Percentiles rank a stretch among this genome's conserved stretches.
Evolutionary conservation across 805 yeast species (phyloP).

Genomic region (Isabelozyma heimii): DNA sequence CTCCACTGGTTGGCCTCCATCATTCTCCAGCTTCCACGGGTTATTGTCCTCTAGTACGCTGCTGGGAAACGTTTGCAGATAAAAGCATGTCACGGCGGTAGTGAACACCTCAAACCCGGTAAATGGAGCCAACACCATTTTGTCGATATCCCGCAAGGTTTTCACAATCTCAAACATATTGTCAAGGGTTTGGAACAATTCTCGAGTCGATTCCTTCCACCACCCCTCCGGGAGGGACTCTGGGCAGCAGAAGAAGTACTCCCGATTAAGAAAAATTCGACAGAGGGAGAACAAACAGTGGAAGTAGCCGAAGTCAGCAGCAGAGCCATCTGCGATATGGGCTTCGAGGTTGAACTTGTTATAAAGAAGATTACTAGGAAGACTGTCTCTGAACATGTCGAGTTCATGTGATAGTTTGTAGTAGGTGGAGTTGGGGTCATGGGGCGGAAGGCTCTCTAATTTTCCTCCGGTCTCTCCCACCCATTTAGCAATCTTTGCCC

Average conservation of each 20-base stretch:
- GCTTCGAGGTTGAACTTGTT: constrained; percentile 21
- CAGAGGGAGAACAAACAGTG: constrained; percentile 30
- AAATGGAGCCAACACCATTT: constrained; percentile 36
- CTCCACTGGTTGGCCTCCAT: not conserved
- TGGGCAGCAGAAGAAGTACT: constrained; percentile 32
- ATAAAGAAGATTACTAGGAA: constrained; percentile 23
- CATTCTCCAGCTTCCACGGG: not conserved
- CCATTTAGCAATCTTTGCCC: constrained; percentile 39
- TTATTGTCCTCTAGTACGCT: constrained; percentile 12
- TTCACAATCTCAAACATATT: constrained; percentile 18
- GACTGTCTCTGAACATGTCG: constrained; percentile 14
- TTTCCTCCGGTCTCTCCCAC: constrained; percentile 33
- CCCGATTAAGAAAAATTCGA: constrained; percentile 32
- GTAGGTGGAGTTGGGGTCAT: constrained; percentile 24
- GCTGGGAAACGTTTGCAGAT: constrained; percentile 24
- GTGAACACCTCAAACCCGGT: constrained; percentile 38
- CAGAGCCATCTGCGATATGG: constrained; percentile 25
- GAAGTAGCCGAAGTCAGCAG: constrained; percentile 32
- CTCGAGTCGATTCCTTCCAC: constrained; percentile 19
- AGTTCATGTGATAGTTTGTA: constrained; percentile 20
- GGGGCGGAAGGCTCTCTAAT: constrained; percentile 25
- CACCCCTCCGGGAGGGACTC: constrained; percentile 25
- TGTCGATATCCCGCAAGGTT: constrained; percentile 14
- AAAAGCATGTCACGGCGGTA: constrained; percentile 30
- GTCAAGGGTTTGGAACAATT: constrained; percentile 18